Conservation (phyloP, 768 basidiomycete genomes). For the Tremella fuciformis region DNA sequence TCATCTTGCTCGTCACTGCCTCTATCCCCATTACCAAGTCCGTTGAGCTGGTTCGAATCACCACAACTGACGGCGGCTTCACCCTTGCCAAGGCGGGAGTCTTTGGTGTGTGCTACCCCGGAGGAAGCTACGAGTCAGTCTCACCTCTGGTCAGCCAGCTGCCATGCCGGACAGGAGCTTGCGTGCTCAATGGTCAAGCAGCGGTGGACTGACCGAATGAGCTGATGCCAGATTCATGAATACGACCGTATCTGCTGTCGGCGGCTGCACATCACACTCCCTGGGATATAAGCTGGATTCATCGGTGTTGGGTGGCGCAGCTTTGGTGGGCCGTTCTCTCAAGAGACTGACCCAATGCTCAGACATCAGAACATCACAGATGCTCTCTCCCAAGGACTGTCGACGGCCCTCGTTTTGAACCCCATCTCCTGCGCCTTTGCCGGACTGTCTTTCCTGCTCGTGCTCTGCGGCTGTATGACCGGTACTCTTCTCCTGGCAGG, state of each 20-base stretch:
- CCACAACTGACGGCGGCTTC: constrained; percentile 46
- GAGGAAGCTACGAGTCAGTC: constrained; percentile 26
- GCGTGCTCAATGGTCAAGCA: no score
- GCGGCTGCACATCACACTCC: constrained; percentile 61
- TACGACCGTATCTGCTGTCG: constrained; percentile 52
- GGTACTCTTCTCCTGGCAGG: constrained; percentile 31
- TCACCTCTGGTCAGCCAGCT: no score
- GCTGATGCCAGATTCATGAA: constrained; percentile 54
- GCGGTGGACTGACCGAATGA: no score
- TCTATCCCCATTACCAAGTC: constrained; percentile 71
- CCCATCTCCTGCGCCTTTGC: constrained; percentile 37
- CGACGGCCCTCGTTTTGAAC: constrained; percentile 36
- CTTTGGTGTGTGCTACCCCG: constrained; percentile 73
- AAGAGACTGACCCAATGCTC: constrained; percentile 12
- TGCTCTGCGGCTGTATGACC: constrained; percentile 39
- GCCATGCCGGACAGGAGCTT: no score
- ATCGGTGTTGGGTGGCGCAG: constrained; percentile 56
- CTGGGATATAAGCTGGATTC: constrained; percentile 69
- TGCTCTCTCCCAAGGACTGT: constrained; percentile 24
- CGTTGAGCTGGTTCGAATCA: constrained; percentile 61
- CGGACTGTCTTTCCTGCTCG: constrained; percentile 33
- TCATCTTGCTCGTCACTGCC: constrained; percentile 71
- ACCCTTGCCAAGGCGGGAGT: constrained; percentile 66
- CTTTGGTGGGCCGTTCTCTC: no score
- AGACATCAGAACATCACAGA: constrained; percentile 9